phyloP scores from a whole-genome alignment of 2,329 filamentous ascomycete genomes.

The Penicillium paneum region DNA sequence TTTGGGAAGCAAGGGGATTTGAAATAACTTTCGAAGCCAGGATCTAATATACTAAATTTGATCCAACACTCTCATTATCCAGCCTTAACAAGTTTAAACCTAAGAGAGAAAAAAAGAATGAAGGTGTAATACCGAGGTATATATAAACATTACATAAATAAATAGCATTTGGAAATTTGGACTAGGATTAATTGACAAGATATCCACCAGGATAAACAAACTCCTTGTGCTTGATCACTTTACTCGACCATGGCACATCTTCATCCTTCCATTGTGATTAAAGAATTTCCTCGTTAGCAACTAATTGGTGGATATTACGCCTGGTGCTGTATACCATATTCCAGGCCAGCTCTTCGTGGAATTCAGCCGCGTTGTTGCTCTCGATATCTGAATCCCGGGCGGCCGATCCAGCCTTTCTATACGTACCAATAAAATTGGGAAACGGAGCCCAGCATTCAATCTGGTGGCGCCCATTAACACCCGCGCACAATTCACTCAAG shows the following conservation, averaged over 20 bases:
- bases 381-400: conserved; percentile 32
- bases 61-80: not conserved
- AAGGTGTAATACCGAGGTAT: no score
- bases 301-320: conserved; percentile 24
- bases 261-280: conserved; percentile 20
- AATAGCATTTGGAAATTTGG: not conserved
- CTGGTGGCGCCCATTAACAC: conserved; percentile 26
- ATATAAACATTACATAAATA: not conserved
- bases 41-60: no score
- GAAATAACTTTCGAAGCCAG: not conserved
- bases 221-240: conserved; percentile 13
- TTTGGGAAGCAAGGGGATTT: not conserved
- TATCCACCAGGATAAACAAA: conserved; percentile 23
- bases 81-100: not conserved
- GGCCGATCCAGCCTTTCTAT: conserved; percentile 39
- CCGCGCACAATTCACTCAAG: conserved; percentile 49
- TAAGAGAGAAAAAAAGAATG: not conserved
- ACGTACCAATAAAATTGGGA: conserved; percentile 50
- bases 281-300: conserved; percentile 17
- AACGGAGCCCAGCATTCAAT: conserved; percentile 41
- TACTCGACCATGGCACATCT: conserved; percentile 21
- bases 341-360: conserved; percentile 14
- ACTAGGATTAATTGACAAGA: conserved; percentile 7
- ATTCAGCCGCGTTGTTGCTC: conserved; percentile 14
- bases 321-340: conserved; percentile 28